Evolutionary conservation across 345 rosid species (phyloP), one percentile per base, ranked within the genome.

Genomic region (Lepidium didymum): DNA sequence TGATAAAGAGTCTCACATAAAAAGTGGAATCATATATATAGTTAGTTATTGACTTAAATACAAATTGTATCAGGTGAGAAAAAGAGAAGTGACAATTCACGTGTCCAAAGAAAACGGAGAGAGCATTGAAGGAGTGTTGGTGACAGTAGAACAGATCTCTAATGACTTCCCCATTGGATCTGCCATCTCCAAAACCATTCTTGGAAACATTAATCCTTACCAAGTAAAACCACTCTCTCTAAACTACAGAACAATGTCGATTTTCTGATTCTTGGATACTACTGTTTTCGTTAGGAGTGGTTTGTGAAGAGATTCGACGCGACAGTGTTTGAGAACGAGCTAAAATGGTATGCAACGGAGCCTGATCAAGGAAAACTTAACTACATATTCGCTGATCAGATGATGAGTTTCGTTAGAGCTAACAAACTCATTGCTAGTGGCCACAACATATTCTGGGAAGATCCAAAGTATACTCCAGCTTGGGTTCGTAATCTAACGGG

Each of bases 391-490:
- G 25, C 96, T 8, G 96, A 92, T 51, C 64, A 78, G 60, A 85
- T 90, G 93, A 7, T 90, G 65, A 73, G 79, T 23, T 83, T 90
- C 66, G 77, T 88, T 5, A 66, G 90, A 62, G 81, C 84, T 3
- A 85, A 81, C 79, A 69, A 76, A 46, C 76, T 90, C 47, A 35
- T 68, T 14, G 88, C 83, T 42, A 83, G 98, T 72, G 98, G 98
- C 29, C 96, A 92, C 79, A 90, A 88, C 69, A 88, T 90, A 41
- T 92, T 90, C 83, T 90, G 98, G 96, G 98, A 92, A 75, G 86
- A 88, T 58, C 98, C 96, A 0, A 79, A 44, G 23, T 92, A 85
- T 83, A 83, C 76, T 0, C 97, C 97, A 0, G 40, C 27, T 1
- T 90, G 96, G 96, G 92, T 88, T 29, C 80, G 25, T 4, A 75